Evolutionary conservation across 2,329 filamentous ascomycete species (phyloP).

Genomic region (Fusarium papillatum): DNA sequence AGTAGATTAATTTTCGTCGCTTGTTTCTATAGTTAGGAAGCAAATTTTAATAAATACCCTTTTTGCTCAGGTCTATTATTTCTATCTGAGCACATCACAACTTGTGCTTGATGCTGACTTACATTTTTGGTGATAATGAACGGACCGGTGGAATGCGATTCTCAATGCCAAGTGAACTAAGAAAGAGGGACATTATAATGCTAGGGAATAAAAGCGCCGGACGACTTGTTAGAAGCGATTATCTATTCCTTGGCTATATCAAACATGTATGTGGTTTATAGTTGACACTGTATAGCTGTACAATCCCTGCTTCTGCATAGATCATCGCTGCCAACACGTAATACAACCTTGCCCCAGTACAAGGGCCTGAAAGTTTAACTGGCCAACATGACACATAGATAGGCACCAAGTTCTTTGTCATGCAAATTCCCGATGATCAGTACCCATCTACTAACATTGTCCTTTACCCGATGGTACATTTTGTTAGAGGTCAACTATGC

Average conservation of each 20-base stretch:
- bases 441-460: background rate
- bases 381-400: background rate
- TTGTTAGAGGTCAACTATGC: background rate
- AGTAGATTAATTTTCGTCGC: background rate
- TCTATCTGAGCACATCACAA: background rate
- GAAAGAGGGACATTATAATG: too few relatives aligned
- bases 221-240: too few relatives aligned
- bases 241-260: too few relatives aligned
- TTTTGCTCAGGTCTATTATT: background rate
- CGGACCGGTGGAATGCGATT: too few relatives aligned
- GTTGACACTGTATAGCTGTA: background rate
- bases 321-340: background rate
- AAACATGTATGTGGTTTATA: background rate
- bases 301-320: background rate
- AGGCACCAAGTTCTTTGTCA: background rate
- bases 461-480: background rate
- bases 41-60: background rate
- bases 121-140: too few relatives aligned
- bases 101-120: too few relatives aligned
- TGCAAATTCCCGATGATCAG: background rate
- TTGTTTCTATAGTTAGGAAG: background rate
- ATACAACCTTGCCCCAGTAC: background rate
- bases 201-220: too few relatives aligned
- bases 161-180: too few relatives aligned
- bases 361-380: background rate